Base-by-base conservation (phyloP, 441 rosid species). In the Omphalea diandra region DNA sequence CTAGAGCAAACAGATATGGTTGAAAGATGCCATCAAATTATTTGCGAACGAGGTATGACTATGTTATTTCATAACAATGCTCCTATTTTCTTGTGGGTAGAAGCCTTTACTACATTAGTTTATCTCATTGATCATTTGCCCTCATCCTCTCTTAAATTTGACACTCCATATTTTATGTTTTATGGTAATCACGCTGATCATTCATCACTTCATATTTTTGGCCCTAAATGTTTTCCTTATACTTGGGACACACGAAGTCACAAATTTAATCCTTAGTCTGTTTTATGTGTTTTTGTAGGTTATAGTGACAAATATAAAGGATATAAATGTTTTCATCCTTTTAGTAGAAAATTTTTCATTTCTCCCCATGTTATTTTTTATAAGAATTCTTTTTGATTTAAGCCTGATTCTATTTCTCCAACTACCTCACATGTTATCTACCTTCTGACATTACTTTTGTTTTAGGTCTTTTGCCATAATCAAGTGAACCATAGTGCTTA, bases 231-330 rank as follows among this genome's bases (percentile, higher is more conserved):
- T 11, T 53, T 53, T 4, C 57, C 57, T 2, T 53, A 53, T 10
- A 53, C 57, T 0, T 53, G 57, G 57, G 57, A 53, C 11, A 53
- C 32, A 53, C n/a, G 17, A 53, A 22, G n/a, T 26, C 15, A 53
- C 26, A 53, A 53, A 4, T 53, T 53, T 53, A 15, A 53, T 26
- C 57, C 32, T 22, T 22, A 40, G 5, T 8, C 1, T 18, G 1
- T 43, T 1, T 18, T 61, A 4, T 20, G 49, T 62, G n/a, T 62
- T 40, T 62, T 62, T 62, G 50, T 62, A 62, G 31, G 50, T 2
- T 62, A 62, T 4, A 62, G 7, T 62, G 50, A 62, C 5, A 62
- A 62, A 3, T 14, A 62, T 40, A 62, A 38, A 38, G 50, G 33
- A 8, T 38, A 62, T 33, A 53, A 62, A 22, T 61, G 65, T 4